These are phyloP conservation scores for Calonectria multiphialidica DNA, from an alignment of 2,329 filamentous ascomycete species.

Conservation along the genomic window DNA sequence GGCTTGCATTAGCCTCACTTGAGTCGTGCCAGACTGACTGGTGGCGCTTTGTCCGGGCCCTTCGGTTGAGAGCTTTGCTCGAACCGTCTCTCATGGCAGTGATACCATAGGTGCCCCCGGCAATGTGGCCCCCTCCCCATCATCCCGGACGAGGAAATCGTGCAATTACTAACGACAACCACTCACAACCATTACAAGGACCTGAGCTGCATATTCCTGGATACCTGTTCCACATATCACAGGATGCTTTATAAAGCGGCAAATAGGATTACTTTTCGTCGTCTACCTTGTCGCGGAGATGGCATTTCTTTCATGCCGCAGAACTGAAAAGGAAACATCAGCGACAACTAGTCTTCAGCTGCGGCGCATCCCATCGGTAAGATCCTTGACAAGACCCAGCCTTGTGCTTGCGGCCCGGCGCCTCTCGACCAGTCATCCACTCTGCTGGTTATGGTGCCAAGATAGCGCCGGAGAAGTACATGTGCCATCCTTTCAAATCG, in stretches of 20 bases:
- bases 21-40: constrained; percentile 30
- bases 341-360: constrained; percentile 5
- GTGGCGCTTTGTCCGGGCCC: constrained; percentile 33
- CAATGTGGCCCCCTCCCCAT: constrained; percentile 17
- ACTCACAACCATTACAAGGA: constrained; percentile 13
- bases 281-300: not conserved
- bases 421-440: constrained; percentile 7
- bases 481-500: not conserved
- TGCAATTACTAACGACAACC: constrained; percentile 26
- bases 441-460: constrained; percentile 13
- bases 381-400: constrained; percentile 17
- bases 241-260: not conserved
- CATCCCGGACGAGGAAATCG: constrained; percentile 25
- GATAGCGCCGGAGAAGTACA: not conserved
- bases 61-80: constrained; percentile 34
- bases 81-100: constrained; percentile 31
- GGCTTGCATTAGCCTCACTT: constrained; percentile 40
- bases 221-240: constrained; percentile 14
- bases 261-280: not conserved
- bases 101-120: constrained; percentile 35
- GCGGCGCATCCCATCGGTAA: constrained; percentile 12
- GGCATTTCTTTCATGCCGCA: constrained; percentile 8
- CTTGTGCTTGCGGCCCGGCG: not conserved
- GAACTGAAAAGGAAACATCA: constrained; percentile 2
- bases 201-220: constrained; percentile 10